Conservation (phyloP, 2,329 filamentous ascomycete genomes). For the Tolypocladium endophyticum region DNA sequence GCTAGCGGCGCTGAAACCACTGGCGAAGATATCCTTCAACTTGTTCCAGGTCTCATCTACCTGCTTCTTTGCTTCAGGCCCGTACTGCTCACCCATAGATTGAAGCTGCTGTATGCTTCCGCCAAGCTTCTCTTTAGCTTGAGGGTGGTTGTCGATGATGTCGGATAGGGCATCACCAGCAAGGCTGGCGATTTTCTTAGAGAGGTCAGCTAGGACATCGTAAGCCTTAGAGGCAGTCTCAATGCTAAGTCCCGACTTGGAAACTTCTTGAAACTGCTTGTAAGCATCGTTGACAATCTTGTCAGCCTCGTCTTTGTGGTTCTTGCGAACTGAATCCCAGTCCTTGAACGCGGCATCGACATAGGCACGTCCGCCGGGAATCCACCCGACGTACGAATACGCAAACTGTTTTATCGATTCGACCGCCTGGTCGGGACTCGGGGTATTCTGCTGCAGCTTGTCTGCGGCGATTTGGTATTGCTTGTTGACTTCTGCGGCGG, state of each 20-base stretch:
- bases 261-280: not conserved
- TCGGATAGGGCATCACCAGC: not conserved
- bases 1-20: not conserved
- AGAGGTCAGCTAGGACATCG: constrained; percentile 51
- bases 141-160: not conserved
- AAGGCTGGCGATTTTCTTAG: constrained; percentile 48
- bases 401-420: constrained; percentile 54
- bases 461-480: constrained; percentile 50
- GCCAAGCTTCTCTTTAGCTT: not conserved
- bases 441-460: constrained; percentile 51
- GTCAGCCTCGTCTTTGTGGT: constrained; percentile 19
- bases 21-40: not conserved
- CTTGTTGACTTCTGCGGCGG: constrained; percentile 42
- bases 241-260: constrained; percentile 40
- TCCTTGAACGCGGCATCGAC: constrained; percentile 62
- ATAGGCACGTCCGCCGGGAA: constrained; percentile 59
- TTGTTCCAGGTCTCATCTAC: not conserved
- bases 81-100: not conserved
- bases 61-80: not conserved
- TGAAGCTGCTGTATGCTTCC: not conserved
- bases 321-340: constrained; percentile 59
- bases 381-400: constrained; percentile 58
- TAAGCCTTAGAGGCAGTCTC: constrained; percentile 52
- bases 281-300: not conserved
- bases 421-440: constrained; percentile 56